Base-by-base conservation (phyloP, 306 rosid genomes). In the Aeschynomene evenia region DNA sequence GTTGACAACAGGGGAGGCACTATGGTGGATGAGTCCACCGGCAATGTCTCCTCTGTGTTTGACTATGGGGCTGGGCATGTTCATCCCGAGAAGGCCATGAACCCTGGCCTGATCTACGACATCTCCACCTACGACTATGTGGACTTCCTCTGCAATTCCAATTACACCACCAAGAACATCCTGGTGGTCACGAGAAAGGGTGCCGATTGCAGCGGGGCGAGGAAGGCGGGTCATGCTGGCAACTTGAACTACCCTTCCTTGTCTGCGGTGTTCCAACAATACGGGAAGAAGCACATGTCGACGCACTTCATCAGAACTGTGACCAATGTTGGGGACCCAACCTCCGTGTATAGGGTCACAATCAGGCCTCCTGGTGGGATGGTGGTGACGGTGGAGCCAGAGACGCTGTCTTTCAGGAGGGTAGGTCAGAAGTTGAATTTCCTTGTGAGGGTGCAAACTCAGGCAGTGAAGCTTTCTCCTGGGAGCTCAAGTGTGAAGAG, bases 41-140 rank as follows among this genome's bases (percentile, higher is more conserved):
- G 93, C 2, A 91, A 91, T 73, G 78, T 74, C 40, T 91, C 97
- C 0, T 81, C 88, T 0, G 82, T 82, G 0, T 71, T 91, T 50
- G 97, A 91, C 50, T 86, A 73, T n/a, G 97, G 97, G 0, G 78
- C 96, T 22, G 96, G 97, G 0, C 96, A 91, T 74, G 91, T 88
- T 42, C 93, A 86, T 52, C 97, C 96, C 0, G 79, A 83, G 58
- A 91, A 85, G 64, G 97, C 97, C 34, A 83, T 91, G 76, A 69
- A 91, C 66, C 97, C 97, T 9, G 96, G 97, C 7, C 74, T 91
- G 58, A 43, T 91, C n/a, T 91, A 88, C 4, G 97, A 91, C 66
- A 77, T 85, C 0, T 33, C 58, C 15, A 67, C 83, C 5, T 80
- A 63, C 19, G 97, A 88, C 53, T 91, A 91, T 57, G 83, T 91